Evolutionary conservation across 345 rosid genomes (phyloP).

Genomic region (Nasturtium officinale): DNA sequence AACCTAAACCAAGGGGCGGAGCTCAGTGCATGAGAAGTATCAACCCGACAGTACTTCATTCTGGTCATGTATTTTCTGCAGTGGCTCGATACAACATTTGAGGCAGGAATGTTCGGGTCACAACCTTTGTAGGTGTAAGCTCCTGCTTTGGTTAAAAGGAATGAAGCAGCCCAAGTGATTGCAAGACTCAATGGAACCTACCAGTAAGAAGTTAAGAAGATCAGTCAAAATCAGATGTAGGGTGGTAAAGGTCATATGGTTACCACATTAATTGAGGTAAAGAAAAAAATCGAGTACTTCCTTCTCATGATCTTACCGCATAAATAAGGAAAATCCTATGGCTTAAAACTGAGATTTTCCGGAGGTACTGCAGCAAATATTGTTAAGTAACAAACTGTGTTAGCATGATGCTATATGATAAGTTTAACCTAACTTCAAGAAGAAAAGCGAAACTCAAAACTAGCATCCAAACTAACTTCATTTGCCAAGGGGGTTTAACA

Average conservation of each 20-base stretch:
- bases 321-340: slow-evolving; percentile 93
- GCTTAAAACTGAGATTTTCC: slow-evolving; percentile 86
- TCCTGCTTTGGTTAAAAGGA: slow-evolving; percentile 88
- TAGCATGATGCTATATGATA: slow-evolving; percentile 3
- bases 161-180: slow-evolving; percentile 88
- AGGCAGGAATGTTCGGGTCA: slow-evolving; percentile 69
- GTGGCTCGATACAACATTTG: slow-evolving; percentile 77
- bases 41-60: slow-evolving; percentile 87
- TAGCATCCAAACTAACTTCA: slow-evolving; percentile 7
- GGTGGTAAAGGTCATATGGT: background rate
- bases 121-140: slow-evolving; percentile 83
- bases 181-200: slow-evolving; percentile 97
- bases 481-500: background rate
- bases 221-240: slow-evolving; percentile 4
- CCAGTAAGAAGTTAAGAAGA: slow-evolving; percentile 21
- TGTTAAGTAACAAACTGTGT: slow-evolving; percentile 12
- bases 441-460: background rate
- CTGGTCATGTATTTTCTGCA: slow-evolving; percentile 83
- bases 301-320: slow-evolving; percentile 59
- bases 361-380: slow-evolving; percentile 73
- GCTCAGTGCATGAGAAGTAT: slow-evolving; percentile 80
- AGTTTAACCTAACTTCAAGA: slow-evolving; percentile 14
- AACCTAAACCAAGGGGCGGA: slow-evolving; percentile 96
- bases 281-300: slow-evolving; percentile 1
- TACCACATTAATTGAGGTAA: slow-evolving; percentile 15